Evolutionary conservation across 139 green algal genomes (phyloP), one percentile per base, ranked within the genome.

Genomic region (Ulvella scutata): DNA sequence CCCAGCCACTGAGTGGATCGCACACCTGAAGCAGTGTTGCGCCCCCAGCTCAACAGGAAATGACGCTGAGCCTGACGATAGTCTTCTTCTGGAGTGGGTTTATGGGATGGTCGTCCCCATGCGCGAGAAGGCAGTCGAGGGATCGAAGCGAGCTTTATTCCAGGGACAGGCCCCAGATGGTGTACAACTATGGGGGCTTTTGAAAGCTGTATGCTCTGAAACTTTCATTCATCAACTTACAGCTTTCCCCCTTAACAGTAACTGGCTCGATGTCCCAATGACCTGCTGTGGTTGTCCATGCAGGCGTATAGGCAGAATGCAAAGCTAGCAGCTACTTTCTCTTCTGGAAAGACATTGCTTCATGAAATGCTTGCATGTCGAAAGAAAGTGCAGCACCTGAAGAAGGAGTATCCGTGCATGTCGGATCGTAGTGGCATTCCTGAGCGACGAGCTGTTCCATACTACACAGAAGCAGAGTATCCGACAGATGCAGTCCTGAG

Each of bases 41-140:
- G n/a, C 31, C 6, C 10, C 51, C 13, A n/a, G n/a, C n/a, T n/a
- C n/a, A n/a, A n/a, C n/a, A n/a, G n/a, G n/a, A n/a, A n/a, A n/a
- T n/a, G 51, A 67, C 51, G 20, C 51, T 36, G 51, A 23, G 9
- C n/a, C 31, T 34, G 20, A 67, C 51, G 31, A n/a, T 36, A 26
- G 33, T 67, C 85, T 96, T 26, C 87, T 93, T 43, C 83, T 96
- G 78, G 89, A 96, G 80, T 96, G 90, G 88, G 87, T 96, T 43
- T 96, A 90, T 61, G 90, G 90, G 74, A 90, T 80, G 60, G 94
- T 96, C 51, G 90, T 95, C n/a, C 90, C 81, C 37, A 94, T 89
- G 0, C 90, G 90, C 4, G 90, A 96, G 77, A 96, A 96, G 77
- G 86, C 86, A 2, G 79, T 90, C 0, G 90, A 94, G 51, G 87